These are phyloP conservation scores for Fusarium nanum DNA, from an alignment of 2,329 filamentous ascomycete species.

Conservation along the genomic window DNA sequence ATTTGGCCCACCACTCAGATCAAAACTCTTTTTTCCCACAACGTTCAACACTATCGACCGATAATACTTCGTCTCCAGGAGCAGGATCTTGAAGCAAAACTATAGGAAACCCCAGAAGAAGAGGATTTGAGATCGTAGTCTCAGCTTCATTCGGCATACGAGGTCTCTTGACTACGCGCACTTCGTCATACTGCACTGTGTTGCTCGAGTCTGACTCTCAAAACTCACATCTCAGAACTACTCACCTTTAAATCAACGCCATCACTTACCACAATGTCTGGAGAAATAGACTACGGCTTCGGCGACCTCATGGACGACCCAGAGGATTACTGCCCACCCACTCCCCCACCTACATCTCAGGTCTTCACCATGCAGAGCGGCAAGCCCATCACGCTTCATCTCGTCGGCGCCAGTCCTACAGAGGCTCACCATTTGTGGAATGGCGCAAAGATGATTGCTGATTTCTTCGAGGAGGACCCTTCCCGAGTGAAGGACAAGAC, in stretches of 20 bases:
- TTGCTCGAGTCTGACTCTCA: conserved; percentile 4
- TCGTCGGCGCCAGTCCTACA: conserved; percentile 88
- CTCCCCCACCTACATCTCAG: conserved; percentile 79
- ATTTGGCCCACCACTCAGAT: conserved; percentile 45
- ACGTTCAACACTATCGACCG: conserved; percentile 29
- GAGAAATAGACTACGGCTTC: conserved; percentile 53
- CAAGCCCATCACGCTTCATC: conserved; percentile 73
- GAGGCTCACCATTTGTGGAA: conserved; percentile 96
- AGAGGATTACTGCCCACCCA: conserved; percentile 80
- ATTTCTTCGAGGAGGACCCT: conserved; percentile 80
- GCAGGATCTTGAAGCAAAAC: background rate
- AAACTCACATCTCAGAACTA: conserved; percentile 7
- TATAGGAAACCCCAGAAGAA: background rate
- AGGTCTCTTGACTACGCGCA: background rate
- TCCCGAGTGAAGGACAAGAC: conserved; percentile 71
- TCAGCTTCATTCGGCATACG: background rate
- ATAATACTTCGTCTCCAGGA: conserved; percentile 2
- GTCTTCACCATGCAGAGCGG: conserved; percentile 77
- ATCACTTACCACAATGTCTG: conserved; percentile 45
- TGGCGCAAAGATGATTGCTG: conserved; percentile 80
- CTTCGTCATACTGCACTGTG: background rate
- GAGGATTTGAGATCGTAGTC: background rate
- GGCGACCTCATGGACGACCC: conserved; percentile 81
- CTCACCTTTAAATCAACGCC: conserved; percentile 4
- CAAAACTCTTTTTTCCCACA: conserved; percentile 46